Base-by-base conservation (phyloP, 2,329 filamentous ascomycete species). In the Drechslera avenae region DNA sequence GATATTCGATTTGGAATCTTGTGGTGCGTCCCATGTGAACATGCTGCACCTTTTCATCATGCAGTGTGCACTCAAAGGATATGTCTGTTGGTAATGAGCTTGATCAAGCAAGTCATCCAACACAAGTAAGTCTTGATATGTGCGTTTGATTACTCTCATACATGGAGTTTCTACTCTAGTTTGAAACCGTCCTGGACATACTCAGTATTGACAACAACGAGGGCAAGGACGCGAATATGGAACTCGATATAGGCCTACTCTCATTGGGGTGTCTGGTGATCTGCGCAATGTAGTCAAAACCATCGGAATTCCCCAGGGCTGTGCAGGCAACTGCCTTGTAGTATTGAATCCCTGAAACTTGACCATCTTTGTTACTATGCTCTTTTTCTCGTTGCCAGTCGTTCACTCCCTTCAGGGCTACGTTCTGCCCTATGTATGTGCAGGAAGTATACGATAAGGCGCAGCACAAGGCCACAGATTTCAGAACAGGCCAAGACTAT, bases 361-460 rank as follows among this genome's bases (percentile, higher is more conserved):
- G 7, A 53, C 66, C 76, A 80, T 57, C 7, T 79, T 3, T 80
- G 77, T 78, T 80, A 79, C 59, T 81, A 78, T 0, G 73, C 74
- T 1, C 43, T 71, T 3, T 3, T 16, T 79, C 0, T 61, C 67
- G 1, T 17, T 48, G 5, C 33, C 28, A 2, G 55, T 73, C 39
- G 7, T 69, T 1, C 14, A 61, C 0, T 32, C 54, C 1, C 51
- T 78, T 3, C 52, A 60, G 12, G 18, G 39, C 0, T 34, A 45
- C 0, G 52, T 77, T 10, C 52, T 66, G 0, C 69, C 71, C 2
- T 45, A 69, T 1, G 65, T 45, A 69, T 1, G 65, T 80, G 9
- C 26, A 74, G 28, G 54, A 68, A 4, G 66, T 76, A 1, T 71
- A 70, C 30, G 41, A 33, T 2, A 73, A 75, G 50, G 72, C 70